phyloP scores from a whole-genome alignment of 805 yeast genomes.

The Candida pseudofarinosa region DNA sequence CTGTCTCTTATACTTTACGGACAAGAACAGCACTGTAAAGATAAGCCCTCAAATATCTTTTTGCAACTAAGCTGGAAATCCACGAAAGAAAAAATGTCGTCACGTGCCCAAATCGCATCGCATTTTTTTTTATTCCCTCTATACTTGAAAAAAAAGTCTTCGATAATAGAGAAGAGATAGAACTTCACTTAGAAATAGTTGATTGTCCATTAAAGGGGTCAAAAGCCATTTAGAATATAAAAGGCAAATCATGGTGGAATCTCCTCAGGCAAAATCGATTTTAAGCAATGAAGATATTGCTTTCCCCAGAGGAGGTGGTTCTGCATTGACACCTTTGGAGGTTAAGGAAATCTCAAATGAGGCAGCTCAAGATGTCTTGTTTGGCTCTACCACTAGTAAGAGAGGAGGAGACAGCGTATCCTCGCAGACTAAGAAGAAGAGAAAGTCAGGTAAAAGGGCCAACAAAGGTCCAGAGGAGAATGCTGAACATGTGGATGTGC shows the following conservation, averaged over 20 bases:
- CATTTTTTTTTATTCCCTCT: neutral
- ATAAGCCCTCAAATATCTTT: neutral
- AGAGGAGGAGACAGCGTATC: conserved; percentile 24
- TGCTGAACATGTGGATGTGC: conserved; percentile 32
- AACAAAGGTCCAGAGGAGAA: conserved; percentile 12
- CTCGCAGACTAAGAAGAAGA: conserved; percentile 22
- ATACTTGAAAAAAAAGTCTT: conserved; percentile 1
- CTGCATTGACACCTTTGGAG: conserved; percentile 83
- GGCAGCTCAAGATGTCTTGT: conserved; percentile 83
- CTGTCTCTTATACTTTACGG: too few species aligned
- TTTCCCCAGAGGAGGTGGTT: conserved; percentile 95
- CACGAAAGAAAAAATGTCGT: neutral
- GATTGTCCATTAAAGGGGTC: neutral
- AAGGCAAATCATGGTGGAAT: conserved; percentile 4
- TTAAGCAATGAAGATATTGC: conserved; percentile 48
- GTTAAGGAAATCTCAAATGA: conserved; percentile 89
- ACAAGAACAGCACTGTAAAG: too few species aligned
- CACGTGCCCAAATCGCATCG: conserved; percentile 1
- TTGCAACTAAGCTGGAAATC: neutral
- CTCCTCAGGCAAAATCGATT: conserved; percentile 19
- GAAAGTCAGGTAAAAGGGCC: conserved; percentile 14
- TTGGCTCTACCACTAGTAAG: conserved; percentile 49
- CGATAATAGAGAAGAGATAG: neutral
- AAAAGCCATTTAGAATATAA: neutral
- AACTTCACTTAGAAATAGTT: neutral